phyloP scores from a whole-genome alignment of 495 filamentous ascomycete genomes.

The Trichodelitschia bisporula region DNA sequence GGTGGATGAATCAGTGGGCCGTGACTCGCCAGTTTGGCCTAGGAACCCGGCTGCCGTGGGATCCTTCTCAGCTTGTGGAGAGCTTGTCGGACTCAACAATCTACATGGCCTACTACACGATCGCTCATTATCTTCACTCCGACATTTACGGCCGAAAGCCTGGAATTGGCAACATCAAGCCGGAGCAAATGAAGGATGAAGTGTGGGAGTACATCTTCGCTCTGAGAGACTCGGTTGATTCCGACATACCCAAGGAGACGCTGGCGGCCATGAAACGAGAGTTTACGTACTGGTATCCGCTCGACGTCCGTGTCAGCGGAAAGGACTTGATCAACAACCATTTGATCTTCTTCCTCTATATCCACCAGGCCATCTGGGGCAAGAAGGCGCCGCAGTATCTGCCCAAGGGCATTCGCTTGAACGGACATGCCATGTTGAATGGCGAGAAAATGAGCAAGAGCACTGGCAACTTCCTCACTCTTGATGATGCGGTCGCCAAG shows the following conservation, averaged over 20 bases:
- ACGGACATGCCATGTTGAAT: conserved; percentile 83
- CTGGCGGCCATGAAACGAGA: conserved; percentile 62
- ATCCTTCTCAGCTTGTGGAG: conserved; percentile 67
- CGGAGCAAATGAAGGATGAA: conserved; percentile 84
- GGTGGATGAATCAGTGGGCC: conserved; percentile 91
- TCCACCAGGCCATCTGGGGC: conserved; percentile 75
- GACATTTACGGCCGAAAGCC: conserved; percentile 54
- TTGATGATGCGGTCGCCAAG: conserved; percentile 66
- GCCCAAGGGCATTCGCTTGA: conserved; percentile 60
- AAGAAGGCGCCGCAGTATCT: conserved; percentile 37
- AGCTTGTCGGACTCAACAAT: conserved; percentile 72
- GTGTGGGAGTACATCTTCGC: conserved; percentile 91
- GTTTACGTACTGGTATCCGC: conserved; percentile 92
- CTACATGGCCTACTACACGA: conserved; percentile 94
- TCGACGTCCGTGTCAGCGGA: conserved; percentile 53
- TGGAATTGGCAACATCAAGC: conserved; percentile 38
- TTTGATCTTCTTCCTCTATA: conserved; percentile 91
- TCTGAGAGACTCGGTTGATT: conserved; percentile 34
- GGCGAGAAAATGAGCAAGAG: conserved; percentile 95
- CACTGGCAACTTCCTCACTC: conserved; percentile 86
- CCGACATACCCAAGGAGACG: conserved; percentile 41
- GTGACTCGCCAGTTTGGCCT: conserved; percentile 81
- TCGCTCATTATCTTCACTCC: conserved; percentile 65
- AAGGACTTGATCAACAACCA: conserved; percentile 28
- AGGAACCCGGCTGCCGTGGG: conserved; percentile 92